Base-by-base conservation (phyloP, 202 grass and related monocot species). In the Eragrostis tef region DNA sequence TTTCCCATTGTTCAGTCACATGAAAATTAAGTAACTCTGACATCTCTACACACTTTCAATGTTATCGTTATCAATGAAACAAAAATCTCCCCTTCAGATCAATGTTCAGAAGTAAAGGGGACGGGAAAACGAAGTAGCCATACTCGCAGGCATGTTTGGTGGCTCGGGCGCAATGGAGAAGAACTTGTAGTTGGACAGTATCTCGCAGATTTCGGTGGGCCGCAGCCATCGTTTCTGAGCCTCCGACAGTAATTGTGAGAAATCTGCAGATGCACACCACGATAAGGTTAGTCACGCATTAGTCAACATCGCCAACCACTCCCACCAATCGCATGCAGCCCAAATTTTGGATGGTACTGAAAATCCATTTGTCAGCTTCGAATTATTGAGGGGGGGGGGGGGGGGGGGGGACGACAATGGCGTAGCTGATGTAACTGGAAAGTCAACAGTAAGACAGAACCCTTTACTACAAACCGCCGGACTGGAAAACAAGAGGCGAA, bases 91-190 rank as follows among this genome's bases (percentile, higher is more conserved):
- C 19, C 3, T 58, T 9, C 2, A 25, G 4, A 81, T 27, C 64
- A 64, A 22, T 6, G 17, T 76, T 77, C 64, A 71, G 52, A 54
- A 64, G 17, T 34, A 50, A 58, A 63, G 45, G 4, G 53, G 22
- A 17, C 45, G 11, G 59, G 22, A 19, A 50, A 20, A 52, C 12
- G 13, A 51, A 16, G 45, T 45, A 57, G 12, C 19, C 87, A 71
- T 94, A 94, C 93, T 94, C 26, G 7, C n/a, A 47, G 93, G 93
- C 85, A 6, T 86, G 84, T 88, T 84, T 84, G 93, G 89, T 7
- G 93, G 87, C 56, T 92, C 93, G 15, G 89, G 71, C 9, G 89
- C 67, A 73, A 95, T 94, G 11, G 59, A 65, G 60, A 92, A 90
- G 60, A 79, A 73, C 79, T 75, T 90, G 79, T 95, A 81, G 71